Base-by-base conservation (phyloP, 495 filamentous ascomycete species). In the Penicillium turbatum region DNA sequence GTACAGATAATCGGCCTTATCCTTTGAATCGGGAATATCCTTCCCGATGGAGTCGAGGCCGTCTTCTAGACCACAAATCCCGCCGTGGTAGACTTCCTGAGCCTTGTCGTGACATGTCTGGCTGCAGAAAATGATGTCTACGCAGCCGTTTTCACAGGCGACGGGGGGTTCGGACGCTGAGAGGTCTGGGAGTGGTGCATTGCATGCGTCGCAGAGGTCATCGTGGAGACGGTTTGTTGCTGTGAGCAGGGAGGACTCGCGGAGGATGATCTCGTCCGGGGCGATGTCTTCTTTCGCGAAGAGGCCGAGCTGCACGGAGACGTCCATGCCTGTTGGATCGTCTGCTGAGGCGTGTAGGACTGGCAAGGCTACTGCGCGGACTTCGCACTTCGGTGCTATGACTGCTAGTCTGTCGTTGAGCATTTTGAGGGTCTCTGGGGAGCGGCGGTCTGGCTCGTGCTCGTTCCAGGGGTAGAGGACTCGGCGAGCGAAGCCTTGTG, bases 401-500 rank as follows among this genome's bases (percentile, higher is more conserved):
- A 72, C 71, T 13, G 72, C 63, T 53, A 96, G 75, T 55, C 82
- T 69, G 29, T 70, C 60, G 64, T 96, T 96, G 30, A 96, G 69
- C 17, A 82, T 70, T 1, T 70, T 59, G 15, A 97, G 69, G 3
- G 82, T 86, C 51, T 87, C 81, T 5, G 81, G 70, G 0, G 84
- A 81, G 59, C 89, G 87, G 42, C 93, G 82, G 66, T 97, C 84
- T 0, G 90, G 91, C 62, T 98, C 95, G 60, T 93, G 78, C 17
- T 74, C 62, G 65, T 97, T 97, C 93, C 93, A 98, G 12, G 91
- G 88, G 68, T 98, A 98, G 13, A 96, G 75, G 62, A 97, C 88
- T 15, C 93, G 78, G 21, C 91, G 85, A 35, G 90, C 91, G 51
- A 80, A 75, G 2, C 91, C 90, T 56, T 83, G 80, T 27, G 92